These are phyloP conservation scores for Hanseniaspora mollemarum DNA, from an alignment of 805 yeast genomes.

Conservation along the genomic window DNA sequence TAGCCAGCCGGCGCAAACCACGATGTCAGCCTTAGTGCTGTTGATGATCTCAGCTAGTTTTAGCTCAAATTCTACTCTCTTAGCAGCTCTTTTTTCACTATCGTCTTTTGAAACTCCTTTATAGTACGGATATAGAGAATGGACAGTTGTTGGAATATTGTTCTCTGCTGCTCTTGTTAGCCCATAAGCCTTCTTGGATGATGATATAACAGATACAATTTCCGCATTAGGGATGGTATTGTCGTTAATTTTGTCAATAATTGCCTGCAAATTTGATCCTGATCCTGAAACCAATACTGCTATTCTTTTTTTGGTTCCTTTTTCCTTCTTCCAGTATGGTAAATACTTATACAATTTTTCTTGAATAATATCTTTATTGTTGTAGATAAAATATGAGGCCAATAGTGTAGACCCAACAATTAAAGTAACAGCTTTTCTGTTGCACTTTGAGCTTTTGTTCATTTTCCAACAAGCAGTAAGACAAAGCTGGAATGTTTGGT, in stretches of 20 bases:
- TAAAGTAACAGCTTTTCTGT: background rate
- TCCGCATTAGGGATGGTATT: constrained; percentile 36
- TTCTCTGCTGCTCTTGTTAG: constrained; percentile 63
- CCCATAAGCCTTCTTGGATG: constrained; percentile 79
- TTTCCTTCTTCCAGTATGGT: background rate
- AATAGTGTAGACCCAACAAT: background rate
- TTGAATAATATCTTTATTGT: background rate
- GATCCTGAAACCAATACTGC: constrained; percentile 82
- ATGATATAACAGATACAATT: constrained; percentile 59
- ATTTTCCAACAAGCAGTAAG: too few relatives aligned
- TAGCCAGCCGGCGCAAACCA: constrained; percentile 99
- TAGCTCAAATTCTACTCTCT: constrained; percentile 60
- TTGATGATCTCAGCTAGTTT: constrained; percentile 66
- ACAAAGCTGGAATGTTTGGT: too few relatives aligned
- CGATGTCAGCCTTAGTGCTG: constrained; percentile 58
- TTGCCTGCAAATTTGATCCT: constrained; percentile 91
- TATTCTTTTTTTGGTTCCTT: constrained; percentile 27
- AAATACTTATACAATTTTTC: background rate
- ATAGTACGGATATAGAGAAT: constrained; percentile 62
- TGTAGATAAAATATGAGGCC: background rate
- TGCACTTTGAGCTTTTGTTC: background rate
- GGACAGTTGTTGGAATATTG: constrained; percentile 58
- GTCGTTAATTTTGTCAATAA: constrained; percentile 56
- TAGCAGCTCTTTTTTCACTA: constrained; percentile 42
- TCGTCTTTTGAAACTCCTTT: constrained; percentile 63